Evolutionary conservation across 192 early-diverging fungal genomes (phyloP).

Genomic region (Coemansia sp.): DNA sequence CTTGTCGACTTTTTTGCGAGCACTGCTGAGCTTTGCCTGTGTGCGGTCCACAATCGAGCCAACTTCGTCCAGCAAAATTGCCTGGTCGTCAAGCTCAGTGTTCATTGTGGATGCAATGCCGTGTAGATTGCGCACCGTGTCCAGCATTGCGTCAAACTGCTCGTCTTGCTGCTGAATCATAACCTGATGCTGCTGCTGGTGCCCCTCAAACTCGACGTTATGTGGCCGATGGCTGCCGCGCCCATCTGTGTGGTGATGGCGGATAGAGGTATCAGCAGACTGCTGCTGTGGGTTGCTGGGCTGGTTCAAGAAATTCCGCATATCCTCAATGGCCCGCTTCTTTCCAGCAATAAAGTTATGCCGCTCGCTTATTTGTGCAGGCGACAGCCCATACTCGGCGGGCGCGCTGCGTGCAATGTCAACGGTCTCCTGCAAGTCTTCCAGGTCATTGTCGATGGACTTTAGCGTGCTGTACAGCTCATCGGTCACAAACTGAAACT

Average conservation of each 20-base stretch:
- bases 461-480: conserved; percentile 48
- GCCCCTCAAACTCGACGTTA: conserved; percentile 22
- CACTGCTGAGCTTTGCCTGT: conserved; percentile 31
- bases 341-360: conserved; percentile 39
- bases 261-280: background rate
- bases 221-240: conserved; percentile 7
- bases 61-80: conserved; percentile 49
- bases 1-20: conserved; percentile 37
- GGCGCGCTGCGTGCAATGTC: conserved; percentile 34
- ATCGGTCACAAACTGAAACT: conserved; percentile 51
- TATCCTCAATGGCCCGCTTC: conserved; percentile 30
- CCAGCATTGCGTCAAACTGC: conserved; percentile 50
- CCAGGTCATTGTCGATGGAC: conserved; percentile 36
- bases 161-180: conserved; percentile 53
- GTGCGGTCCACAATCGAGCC: conserved; percentile 37
- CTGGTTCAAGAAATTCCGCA: conserved; percentile 27
- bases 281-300: conserved; percentile 1
- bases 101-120: conserved; percentile 53
- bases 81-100: conserved; percentile 52
- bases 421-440: conserved; percentile 46
- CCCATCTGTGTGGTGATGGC: background rate
- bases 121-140: conserved; percentile 52
- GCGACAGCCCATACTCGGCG: conserved; percentile 39
- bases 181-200: conserved; percentile 49
- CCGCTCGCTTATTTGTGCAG: conserved; percentile 29